phyloP scores from a whole-genome alignment of 768 basidiomycete species.

The Pilatotrama ljubarskyi region DNA sequence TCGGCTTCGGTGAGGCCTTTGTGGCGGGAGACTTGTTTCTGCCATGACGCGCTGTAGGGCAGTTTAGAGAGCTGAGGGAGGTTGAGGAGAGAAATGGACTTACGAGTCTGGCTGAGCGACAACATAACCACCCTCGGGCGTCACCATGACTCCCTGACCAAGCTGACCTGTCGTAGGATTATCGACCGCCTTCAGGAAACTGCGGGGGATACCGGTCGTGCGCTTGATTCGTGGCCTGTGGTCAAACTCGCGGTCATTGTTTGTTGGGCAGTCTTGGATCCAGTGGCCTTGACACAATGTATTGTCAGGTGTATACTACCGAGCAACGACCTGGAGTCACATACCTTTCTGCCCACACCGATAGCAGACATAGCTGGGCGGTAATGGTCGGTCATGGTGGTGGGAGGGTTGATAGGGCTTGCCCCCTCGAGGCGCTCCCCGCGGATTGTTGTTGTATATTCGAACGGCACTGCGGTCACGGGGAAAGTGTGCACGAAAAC shows the following conservation, averaged over 20 bases:
- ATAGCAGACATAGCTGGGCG: slow-evolving; percentile 96
- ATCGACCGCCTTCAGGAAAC: slow-evolving; percentile 95
- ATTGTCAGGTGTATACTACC: background rate
- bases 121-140: slow-evolving; percentile 97
- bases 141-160: slow-evolving; percentile 93
- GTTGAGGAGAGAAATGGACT: slow-evolving; percentile 35
- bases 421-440: slow-evolving; percentile 60
- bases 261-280: slow-evolving; percentile 99
- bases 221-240: slow-evolving; percentile 94
- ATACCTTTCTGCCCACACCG: slow-evolving; percentile 97
- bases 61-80: background rate
- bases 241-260: slow-evolving; percentile 93
- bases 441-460: slow-evolving; percentile 61
- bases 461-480: slow-evolving; percentile 55
- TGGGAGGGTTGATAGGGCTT: slow-evolving; percentile 54
- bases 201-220: slow-evolving; percentile 97
- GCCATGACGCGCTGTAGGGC: slow-evolving; percentile 81
- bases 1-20: slow-evolving; percentile 86
- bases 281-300: slow-evolving; percentile 98
- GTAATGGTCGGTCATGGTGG: slow-evolving; percentile 76
- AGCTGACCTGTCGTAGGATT: slow-evolving; percentile 73
- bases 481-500: slow-evolving; percentile 32
- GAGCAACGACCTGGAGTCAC: slow-evolving; percentile 13
- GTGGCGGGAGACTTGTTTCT: slow-evolving; percentile 80
- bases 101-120: slow-evolving; percentile 96